Base-by-base conservation (phyloP, 495 filamentous ascomycete genomes). In the Aspergillus conjunctus region DNA sequence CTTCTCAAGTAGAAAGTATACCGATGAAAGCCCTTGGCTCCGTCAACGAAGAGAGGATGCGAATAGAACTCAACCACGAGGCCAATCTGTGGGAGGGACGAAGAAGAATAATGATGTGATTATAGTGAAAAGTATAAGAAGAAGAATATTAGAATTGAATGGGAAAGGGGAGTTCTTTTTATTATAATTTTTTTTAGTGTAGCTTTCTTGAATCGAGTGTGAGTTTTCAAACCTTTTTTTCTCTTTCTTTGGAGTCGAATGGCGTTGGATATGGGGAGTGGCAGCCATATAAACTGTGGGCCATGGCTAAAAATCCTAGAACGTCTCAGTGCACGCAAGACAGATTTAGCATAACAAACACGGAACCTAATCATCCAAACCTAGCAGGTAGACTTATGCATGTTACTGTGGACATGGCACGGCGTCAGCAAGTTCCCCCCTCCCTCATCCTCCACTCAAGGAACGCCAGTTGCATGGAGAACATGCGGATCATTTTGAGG, bases 401-500 rank as follows among this genome's bases (percentile, higher is more conserved):
- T 68, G 70, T 59, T 51, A 63, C 54, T 67, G 70, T 67, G 62
- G 68, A 69, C 68, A 72, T 69, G 67, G 68, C 60, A 72, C 66
- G 67, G 72, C 67, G 68, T 75, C 73, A 76, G 71, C 73, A 63
- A 68, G 63, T 69, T 62, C 63, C 62, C 71, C 69, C 64, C 71
- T 66, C 62, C 62, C 63, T 68, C 67, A 68, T 71, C 70, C 69
- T 72, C 74, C 73, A 75, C 68, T 75, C 60, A 71, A 71, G 67
- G 66, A 68, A 51, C 62, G 66, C 63, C 51, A 58, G 62, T 61
- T 59, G 67, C 67, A 71, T 72, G 69, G 69, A 68, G 66, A 71
- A 73, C 63, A 71, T 79, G 77, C 77, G 76, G 75, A 79, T 78
- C 76, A 79, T 78, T 70, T 67, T 74, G 76, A 78, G 77, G 75